Evolutionary conservation across 306 rosid species (phyloP).

Genomic region (Vicia faba): DNA sequence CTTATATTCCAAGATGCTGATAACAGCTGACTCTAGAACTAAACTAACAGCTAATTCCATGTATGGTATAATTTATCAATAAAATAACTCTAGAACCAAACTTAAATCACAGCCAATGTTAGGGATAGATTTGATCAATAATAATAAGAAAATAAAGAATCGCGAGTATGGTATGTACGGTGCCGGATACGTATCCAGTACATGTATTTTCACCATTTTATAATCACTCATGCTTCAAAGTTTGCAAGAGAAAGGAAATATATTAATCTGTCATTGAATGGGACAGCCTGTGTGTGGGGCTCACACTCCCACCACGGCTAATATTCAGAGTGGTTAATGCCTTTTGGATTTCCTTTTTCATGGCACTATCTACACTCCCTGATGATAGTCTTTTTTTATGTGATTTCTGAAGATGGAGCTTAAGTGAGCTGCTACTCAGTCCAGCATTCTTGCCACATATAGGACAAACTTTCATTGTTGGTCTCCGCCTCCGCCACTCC

Average conservation of each 20-base stretch:
- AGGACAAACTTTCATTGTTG: conserved; percentile 81
- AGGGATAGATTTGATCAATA: too few species aligned
- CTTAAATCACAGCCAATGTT: too few species aligned
- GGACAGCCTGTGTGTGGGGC: conserved; percentile 62
- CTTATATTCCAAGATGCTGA: too few species aligned
- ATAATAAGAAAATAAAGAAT: too few species aligned
- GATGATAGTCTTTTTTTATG: conserved; percentile 87
- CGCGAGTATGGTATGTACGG: too few species aligned
- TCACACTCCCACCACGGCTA: conserved; percentile 70
- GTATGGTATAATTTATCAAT: too few species aligned
- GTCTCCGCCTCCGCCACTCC: conserved; percentile 91
- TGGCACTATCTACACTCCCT: conserved; percentile 95
- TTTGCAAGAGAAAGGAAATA: not conserved
- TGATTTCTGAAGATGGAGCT: conserved; percentile 88
- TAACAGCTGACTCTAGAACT: too few species aligned
- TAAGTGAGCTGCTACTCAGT: conserved; percentile 86
- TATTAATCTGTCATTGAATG: conserved; percentile 49
- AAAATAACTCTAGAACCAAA: too few species aligned
- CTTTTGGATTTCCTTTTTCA: conserved; percentile 90
- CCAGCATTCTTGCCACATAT: conserved; percentile 87
- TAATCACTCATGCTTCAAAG: too few species aligned
- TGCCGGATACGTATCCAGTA: too few species aligned
- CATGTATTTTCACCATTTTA: too few species aligned
- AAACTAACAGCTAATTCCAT: too few species aligned
- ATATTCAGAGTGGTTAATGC: conserved; percentile 64